Base-by-base conservation (phyloP, 306 rosid species). In the Adenanthera pavonina region DNA sequence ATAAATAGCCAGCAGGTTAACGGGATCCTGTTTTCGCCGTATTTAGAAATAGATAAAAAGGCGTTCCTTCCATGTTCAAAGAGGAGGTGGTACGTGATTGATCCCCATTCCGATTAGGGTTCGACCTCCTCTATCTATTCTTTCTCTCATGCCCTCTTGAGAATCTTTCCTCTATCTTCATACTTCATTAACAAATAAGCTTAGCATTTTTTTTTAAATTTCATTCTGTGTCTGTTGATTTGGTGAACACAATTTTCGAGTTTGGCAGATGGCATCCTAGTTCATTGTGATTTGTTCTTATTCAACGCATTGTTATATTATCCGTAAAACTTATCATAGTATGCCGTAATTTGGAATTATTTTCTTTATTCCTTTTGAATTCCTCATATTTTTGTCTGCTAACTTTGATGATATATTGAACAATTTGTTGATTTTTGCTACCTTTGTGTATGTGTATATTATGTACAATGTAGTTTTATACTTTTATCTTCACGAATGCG, bases 101-200 rank as follows among this genome's bases (percentile, higher is more conserved):
- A 47, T 74, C 48, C 41, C 40, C 0, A 38, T 60, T 79, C 30
- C 34, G 2, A 33, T 59, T 60, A 74, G 67, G 83, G 77, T 82
- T 85, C 10, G 4, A 5, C 33, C 57, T 65, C 68, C 54, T 35
- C 8, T 2, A 17, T 64, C 8, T 1, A 61, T 76, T 62, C 48
- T 78, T 47, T 64, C 83, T 79, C 75, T 67, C 54, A 75, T 69
- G 69, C 11, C 81, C 73, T 79, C 74, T 77, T n/a, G 68, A 79
- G 36, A 84, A 84, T 67, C 72, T 68, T 77, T 68, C 61, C 74
- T 75, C 74, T 38, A 46, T 41, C 52, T 44, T 40, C 68, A 5
- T 74, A 65, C 34, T 0, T 12, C 34, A 43, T 19, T 2, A 25
- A n/a, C 7, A 15, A 7, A 38, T 6, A 16, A 1, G 6, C 19